Percentiles rank a stretch among this genome's conserved stretches.
phyloP scores from a whole-genome alignment of 345 rosid species.

The Moricandia moricandioides region DNA sequence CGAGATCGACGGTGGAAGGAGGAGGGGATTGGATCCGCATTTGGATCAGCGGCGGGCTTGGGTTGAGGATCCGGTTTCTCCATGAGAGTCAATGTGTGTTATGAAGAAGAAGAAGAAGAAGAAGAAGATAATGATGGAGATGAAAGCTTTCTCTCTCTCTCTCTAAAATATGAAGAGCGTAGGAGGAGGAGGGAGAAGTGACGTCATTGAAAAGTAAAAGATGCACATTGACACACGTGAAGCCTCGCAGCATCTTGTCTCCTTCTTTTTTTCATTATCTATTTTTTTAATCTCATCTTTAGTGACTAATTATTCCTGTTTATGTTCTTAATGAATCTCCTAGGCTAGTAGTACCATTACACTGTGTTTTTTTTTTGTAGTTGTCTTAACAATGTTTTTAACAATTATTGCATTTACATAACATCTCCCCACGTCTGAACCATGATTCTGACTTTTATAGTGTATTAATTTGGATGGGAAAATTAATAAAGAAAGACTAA shows the following conservation, averaged over 20 bases:
- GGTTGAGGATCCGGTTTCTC: constrained; percentile 26
- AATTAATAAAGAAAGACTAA: constrained; percentile 5
- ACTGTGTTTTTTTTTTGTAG: neutral
- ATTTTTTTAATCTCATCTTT: neutral
- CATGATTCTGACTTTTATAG: neutral
- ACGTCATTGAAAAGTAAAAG: constrained; percentile 25
- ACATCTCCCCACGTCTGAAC: constrained; percentile 31
- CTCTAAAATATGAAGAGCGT: neutral
- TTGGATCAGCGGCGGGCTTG: constrained; percentile 12
- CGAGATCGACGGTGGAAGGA: constrained; percentile 60
- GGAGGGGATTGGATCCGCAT: neutral
- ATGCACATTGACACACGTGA: constrained; percentile 43
- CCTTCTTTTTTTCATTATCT: neutral
- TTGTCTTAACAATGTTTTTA: neutral
- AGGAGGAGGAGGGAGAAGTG: constrained; percentile 5
- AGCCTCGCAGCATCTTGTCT: constrained; percentile 36
- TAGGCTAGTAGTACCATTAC: neutral
- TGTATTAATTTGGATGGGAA: neutral
- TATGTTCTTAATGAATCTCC: neutral
- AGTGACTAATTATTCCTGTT: neutral
- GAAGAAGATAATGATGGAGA: constrained; percentile 10
- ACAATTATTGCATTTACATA: neutral
- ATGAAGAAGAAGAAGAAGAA: neutral
- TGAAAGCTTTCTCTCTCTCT: constrained; percentile 33
- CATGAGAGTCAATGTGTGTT: constrained; percentile 21